A percentile compares a stretch with the other conserved stretches of the same genome.
Evolutionary conservation across 1,284 basidiomycete species (phyloP).

Genomic region (Naganishia albida): DNA sequence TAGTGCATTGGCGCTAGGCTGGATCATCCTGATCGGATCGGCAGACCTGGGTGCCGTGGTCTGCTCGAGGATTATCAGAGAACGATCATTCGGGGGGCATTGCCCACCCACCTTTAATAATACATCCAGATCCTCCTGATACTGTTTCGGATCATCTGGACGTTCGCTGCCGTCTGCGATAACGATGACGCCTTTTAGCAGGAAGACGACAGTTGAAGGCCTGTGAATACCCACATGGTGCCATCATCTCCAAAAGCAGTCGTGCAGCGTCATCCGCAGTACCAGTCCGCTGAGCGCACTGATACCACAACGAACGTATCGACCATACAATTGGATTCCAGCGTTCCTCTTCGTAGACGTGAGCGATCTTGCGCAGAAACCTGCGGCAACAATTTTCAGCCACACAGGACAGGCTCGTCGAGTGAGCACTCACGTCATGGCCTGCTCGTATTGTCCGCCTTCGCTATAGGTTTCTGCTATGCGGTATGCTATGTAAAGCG

Average conservation of each 20-base stretch:
- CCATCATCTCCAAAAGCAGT: conserved; percentile 76
- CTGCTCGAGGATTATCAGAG: conserved; percentile 50
- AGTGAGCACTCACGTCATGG: conserved; percentile 64
- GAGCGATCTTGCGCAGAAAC: conserved; percentile 81
- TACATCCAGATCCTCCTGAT: conserved; percentile 66
- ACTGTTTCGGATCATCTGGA: conserved; percentile 41
- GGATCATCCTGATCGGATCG: conserved; percentile 49
- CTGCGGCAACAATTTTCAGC: conserved; percentile 52
- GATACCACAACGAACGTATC: conserved; percentile 73
- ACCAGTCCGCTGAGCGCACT: conserved; percentile 71
- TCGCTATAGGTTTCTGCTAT: conserved; percentile 75
- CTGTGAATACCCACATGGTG: conserved; percentile 62
- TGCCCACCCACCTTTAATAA: conserved; percentile 64
- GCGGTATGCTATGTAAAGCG: conserved; percentile 77
- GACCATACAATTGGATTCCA: conserved; percentile 72
- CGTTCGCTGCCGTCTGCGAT: conserved; percentile 28
- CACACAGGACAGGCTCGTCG: no score
- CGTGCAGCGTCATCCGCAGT: conserved; percentile 72
- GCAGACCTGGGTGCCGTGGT: conserved; percentile 65
- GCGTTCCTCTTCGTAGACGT: conserved; percentile 75
- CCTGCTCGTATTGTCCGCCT: conserved; percentile 70
- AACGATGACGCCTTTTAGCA: no score
- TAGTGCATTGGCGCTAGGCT: conserved; percentile 16
- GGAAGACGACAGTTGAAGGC: background rate
- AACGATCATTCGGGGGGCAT: conserved; percentile 8